A percentile compares a stretch with the other conserved stretches of the same genome.
Conservation (phyloP, 1,284 basidiomycete species). For the Naganishia sp. region DNA sequence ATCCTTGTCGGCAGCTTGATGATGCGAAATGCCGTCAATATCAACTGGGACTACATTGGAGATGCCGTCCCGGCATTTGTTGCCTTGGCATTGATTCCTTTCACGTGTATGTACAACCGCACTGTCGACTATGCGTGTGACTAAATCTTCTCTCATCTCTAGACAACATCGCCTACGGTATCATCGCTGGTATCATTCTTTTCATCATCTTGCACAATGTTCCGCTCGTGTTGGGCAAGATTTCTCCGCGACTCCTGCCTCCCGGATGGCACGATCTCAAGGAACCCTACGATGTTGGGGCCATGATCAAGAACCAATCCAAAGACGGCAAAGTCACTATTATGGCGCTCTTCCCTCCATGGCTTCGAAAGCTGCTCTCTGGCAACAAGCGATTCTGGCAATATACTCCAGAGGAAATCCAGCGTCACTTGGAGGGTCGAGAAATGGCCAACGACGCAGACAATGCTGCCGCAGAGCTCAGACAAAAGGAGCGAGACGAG, state of each 20-base stretch:
- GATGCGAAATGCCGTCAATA: conserved; percentile 80
- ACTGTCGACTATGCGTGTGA: not conserved
- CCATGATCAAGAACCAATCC: conserved; percentile 39
- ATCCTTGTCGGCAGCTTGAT: conserved; percentile 85
- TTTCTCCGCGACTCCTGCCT: conserved; percentile 64
- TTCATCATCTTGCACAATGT: conserved; percentile 75
- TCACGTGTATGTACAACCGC: conserved; percentile 68
- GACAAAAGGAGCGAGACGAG: conserved; percentile 42
- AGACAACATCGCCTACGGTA: conserved; percentile 75
- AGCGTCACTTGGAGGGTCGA: conserved; percentile 40
- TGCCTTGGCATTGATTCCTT: conserved; percentile 71
- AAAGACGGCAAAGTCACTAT: conserved; percentile 31
- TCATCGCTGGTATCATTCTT: conserved; percentile 74
- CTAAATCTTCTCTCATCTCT: conserved; percentile 21
- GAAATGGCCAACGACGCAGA: conserved; percentile 37
- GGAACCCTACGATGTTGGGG: conserved; percentile 40
- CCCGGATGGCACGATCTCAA: conserved; percentile 57
- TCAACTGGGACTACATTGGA: conserved; percentile 86
- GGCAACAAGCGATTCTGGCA: conserved; percentile 48
- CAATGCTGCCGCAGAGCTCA: conserved; percentile 37
- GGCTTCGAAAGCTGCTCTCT: conserved; percentile 60
- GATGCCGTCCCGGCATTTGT: conserved; percentile 83
- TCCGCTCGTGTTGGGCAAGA: conserved; percentile 62
- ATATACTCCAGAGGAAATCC: conserved; percentile 43
- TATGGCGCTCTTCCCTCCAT: conserved; percentile 62